phyloP scores from a whole-genome alignment of 1,139 yeast genomes.

The Blastobotrys capitulatus region DNA sequence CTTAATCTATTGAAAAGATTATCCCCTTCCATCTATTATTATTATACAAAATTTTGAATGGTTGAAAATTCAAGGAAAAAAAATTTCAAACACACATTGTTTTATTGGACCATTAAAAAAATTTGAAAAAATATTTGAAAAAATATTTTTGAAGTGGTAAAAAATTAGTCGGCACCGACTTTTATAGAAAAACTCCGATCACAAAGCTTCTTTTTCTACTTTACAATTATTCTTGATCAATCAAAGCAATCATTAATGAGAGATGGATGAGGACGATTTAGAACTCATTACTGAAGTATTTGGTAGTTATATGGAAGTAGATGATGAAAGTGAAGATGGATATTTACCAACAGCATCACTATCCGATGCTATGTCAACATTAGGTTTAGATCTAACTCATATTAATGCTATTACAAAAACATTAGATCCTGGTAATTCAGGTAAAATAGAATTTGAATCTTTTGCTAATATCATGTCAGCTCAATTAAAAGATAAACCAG shows the following conservation, averaged over 20 bases:
- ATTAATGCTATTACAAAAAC: constrained; percentile 10
- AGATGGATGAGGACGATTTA: constrained; percentile 11
- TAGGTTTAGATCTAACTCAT: constrained; percentile 20
- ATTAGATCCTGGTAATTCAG: constrained; percentile 25
- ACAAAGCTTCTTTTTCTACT: too few relatives aligned
- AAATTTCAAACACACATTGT: too few relatives aligned
- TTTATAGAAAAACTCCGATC: too few relatives aligned
- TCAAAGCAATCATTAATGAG: too few relatives aligned
- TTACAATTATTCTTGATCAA: too few relatives aligned
- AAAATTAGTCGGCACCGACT: too few relatives aligned
- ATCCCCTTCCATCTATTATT: constrained; percentile 2
- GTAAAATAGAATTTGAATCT: constrained; percentile 27
- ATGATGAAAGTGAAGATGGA: constrained; percentile 21
- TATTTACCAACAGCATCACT: constrained; percentile 21
- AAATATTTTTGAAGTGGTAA: too few relatives aligned
- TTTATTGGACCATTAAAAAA: too few relatives aligned
- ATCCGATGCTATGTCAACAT: constrained; percentile 21
- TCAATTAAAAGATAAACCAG: constrained; percentile 9
- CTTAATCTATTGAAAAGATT: constrained; percentile 11
- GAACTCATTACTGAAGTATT: constrained; percentile 27
- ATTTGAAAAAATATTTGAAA: too few relatives aligned
- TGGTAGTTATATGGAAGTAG: constrained; percentile 26
- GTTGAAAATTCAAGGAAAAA: too few relatives aligned
- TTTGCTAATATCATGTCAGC: constrained; percentile 21
- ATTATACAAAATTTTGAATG: too few relatives aligned